Percentiles rank a stretch among this genome's conserved stretches.
These are phyloP conservation scores for Samsoniella hepiali DNA, from an alignment of 2,329 filamentous ascomycete genomes.

Conservation along the genomic window DNA sequence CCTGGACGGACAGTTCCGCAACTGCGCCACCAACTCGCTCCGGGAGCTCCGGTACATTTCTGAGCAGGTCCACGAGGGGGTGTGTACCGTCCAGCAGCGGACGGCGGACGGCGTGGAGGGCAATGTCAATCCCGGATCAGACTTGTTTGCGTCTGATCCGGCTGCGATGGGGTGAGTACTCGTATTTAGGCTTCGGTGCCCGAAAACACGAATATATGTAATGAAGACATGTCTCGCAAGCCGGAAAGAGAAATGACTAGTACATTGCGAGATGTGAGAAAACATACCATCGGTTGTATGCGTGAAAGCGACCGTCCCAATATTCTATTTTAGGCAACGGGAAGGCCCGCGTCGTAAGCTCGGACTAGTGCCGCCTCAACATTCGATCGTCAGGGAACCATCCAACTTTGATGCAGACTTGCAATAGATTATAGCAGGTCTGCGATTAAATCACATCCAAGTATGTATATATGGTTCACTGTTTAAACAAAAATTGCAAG, in stretches of 20 bases:
- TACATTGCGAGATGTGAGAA: background rate
- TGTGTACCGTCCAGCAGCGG: constrained; percentile 41
- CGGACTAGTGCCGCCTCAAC: background rate
- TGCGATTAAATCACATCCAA: background rate
- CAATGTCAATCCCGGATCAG: background rate
- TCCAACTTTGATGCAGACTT: background rate
- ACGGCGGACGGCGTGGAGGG: background rate
- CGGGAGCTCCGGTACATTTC: constrained; percentile 43
- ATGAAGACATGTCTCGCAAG: background rate
- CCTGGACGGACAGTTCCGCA: constrained; percentile 44
- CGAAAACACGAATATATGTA: background rate
- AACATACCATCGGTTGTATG: too few relatives aligned
- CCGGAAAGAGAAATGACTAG: background rate
- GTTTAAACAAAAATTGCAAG: background rate
- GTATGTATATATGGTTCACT: background rate
- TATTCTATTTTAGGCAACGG: background rate
- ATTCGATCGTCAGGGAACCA: background rate
- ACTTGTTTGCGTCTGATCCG: background rate
- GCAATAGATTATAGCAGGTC: background rate
- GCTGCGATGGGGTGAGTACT: background rate
- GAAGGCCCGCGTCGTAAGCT: background rate
- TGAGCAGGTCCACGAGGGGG: constrained; percentile 42
- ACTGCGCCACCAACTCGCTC: constrained; percentile 43
- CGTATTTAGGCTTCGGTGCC: background rate
- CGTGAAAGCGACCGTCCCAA: background rate